Percentiles rank a stretch among this genome's conserved stretches.
Evolutionary conservation across 805 yeast genomes (phyloP).

Genomic region (Myxozyma nipponensis): DNA sequence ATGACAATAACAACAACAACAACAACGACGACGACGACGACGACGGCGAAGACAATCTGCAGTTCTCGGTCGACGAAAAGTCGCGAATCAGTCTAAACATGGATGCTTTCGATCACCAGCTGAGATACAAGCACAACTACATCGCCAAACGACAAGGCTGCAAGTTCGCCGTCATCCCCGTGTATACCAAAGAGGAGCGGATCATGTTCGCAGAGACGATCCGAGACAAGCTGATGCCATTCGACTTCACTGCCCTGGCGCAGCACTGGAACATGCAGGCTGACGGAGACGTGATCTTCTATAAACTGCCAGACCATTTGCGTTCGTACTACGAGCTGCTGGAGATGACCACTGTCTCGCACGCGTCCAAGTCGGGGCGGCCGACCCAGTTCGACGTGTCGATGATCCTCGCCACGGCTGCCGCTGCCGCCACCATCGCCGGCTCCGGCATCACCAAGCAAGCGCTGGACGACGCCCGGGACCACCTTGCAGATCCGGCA

Average conservation of each 20-base stretch:
- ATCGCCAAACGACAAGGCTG: slow-evolving; percentile 22
- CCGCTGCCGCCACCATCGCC: slow-evolving; percentile 14
- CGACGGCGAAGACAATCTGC: not conserved
- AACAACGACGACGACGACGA: no score
- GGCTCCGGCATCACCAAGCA: slow-evolving; percentile 14
- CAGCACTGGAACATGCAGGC: slow-evolving; percentile 17
- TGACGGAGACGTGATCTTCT: slow-evolving; percentile 17
- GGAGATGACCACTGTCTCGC: slow-evolving; percentile 5
- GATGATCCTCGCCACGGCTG: slow-evolving; percentile 13
- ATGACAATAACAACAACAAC: no score
- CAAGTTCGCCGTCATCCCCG: slow-evolving; percentile 23
- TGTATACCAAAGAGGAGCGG: slow-evolving; percentile 24
- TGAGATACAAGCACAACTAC: slow-evolving; percentile 18
- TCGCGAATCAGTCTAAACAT: slow-evolving; percentile 7
- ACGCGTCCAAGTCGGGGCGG: slow-evolving; percentile 2
- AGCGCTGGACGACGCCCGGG: slow-evolving; percentile 9
- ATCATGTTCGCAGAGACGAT: slow-evolving; percentile 14
- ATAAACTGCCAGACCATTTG: slow-evolving; percentile 22
- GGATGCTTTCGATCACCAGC: slow-evolving; percentile 16
- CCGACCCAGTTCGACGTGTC: not conserved
- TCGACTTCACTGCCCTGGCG: slow-evolving; percentile 11
- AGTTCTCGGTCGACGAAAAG: slow-evolving; percentile 11
- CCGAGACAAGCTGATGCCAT: not conserved
- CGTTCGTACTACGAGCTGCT: slow-evolving; percentile 11
- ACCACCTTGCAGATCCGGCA: not conserved